These are phyloP conservation scores for Pisolithus orientalis DNA, from an alignment of 768 basidiomycete genomes.

Conservation along the genomic window DNA sequence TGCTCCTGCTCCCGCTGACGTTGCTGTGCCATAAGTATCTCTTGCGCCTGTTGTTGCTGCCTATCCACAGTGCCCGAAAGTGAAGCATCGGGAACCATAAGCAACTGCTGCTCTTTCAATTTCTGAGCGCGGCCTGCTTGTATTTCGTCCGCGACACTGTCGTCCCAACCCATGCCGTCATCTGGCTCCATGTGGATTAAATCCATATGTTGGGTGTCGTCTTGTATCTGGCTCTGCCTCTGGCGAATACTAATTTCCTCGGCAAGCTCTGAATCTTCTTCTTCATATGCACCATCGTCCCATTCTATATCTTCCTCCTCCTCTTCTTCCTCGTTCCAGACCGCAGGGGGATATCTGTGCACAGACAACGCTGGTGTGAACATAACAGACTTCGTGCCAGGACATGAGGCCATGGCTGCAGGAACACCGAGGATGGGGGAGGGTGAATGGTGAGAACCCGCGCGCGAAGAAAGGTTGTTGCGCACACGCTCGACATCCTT, in stretches of 20 bases:
- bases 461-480: slow-evolving; percentile 42
- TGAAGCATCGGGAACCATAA: slow-evolving; percentile 28
- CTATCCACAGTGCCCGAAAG: slow-evolving; percentile 29
- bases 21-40: slow-evolving; percentile 25
- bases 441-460: slow-evolving; percentile 45
- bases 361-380: slow-evolving; percentile 68
- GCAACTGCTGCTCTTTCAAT: slow-evolving; percentile 16
- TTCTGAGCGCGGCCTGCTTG: slow-evolving; percentile 29
- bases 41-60: slow-evolving; percentile 22
- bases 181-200: slow-evolving; percentile 55
- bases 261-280: slow-evolving; percentile 59
- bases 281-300: slow-evolving; percentile 65
- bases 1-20: slow-evolving; percentile 31
- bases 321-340: slow-evolving; percentile 76
- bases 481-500: slow-evolving; percentile 52
- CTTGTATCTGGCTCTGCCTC: slow-evolving; percentile 31
- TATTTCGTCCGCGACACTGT: slow-evolving; percentile 50
- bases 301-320: slow-evolving; percentile 47
- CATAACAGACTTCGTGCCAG: slow-evolving; percentile 47
- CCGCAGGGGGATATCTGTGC: slow-evolving; percentile 73
- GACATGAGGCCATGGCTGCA: slow-evolving; percentile 16
- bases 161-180: slow-evolving; percentile 88
- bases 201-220: slow-evolving; percentile 23
- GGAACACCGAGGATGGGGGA: slow-evolving; percentile 35
- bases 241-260: slow-evolving; percentile 43